Percentiles rank a stretch among this genome's conserved stretches.
Conservation (phyloP, 2,329 filamentous ascomycete genomes). For the Colletotrichum plurivorum region DNA sequence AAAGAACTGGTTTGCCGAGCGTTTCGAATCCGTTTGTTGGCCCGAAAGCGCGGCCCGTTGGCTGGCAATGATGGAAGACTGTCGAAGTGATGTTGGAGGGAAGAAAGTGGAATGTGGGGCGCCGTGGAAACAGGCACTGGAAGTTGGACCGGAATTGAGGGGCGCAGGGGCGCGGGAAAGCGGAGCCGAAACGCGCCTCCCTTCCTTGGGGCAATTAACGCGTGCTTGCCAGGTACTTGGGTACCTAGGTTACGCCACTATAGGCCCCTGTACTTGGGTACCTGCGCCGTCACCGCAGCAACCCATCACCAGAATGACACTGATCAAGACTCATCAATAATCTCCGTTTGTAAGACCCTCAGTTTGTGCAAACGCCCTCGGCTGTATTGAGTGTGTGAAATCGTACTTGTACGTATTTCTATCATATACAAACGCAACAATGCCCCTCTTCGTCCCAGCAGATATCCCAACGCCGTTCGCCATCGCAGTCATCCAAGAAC, state of each 20-base stretch:
- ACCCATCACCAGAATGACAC: neutral
- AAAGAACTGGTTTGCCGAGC: too few species aligned
- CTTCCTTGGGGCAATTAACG: neutral
- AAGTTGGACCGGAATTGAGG: neutral
- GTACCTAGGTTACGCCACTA: neutral
- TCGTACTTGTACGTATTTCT: slow-evolving; percentile 42
- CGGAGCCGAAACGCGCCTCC: neutral
- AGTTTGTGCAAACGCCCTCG: slow-evolving; percentile 23
- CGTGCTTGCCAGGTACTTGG: neutral
- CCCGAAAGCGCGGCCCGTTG: too few species aligned
- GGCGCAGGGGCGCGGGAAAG: neutral
- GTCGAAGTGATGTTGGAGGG: neutral
- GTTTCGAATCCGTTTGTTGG: too few species aligned
- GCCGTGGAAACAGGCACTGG: neutral
- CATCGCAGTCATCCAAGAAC: slow-evolving; percentile 32
- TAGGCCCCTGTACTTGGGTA: neutral
- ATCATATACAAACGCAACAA: slow-evolving; percentile 41
- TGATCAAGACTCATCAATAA: neutral
- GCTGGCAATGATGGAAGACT: neutral
- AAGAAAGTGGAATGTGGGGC: neutral
- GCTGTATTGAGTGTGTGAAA: slow-evolving; percentile 41
- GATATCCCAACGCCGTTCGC: slow-evolving; percentile 33
- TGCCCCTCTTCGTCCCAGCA: slow-evolving; percentile 26
- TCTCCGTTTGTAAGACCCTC: too few species aligned
- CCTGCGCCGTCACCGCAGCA: neutral